Evolutionary conservation across 2,329 filamentous ascomycete species (phyloP).

Genomic region (Capronia coronata): DNA sequence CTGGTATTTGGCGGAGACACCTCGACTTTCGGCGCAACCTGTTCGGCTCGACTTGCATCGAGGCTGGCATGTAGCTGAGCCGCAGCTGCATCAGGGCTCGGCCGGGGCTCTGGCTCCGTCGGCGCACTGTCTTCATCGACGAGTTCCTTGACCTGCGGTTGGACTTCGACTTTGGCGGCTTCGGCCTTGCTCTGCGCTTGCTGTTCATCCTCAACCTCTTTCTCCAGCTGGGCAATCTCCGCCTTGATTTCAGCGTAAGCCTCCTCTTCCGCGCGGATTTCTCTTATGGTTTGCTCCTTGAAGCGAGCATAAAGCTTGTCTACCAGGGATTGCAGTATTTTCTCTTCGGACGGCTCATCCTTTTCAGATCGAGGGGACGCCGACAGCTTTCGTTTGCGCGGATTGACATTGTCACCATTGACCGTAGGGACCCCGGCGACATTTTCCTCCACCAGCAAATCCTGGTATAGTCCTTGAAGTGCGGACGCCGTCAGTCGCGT

Average conservation of each 20-base stretch:
- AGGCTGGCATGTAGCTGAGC: conserved; percentile 18
- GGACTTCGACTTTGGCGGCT: conserved; percentile 1
- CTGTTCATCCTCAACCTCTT: conserved; percentile 48
- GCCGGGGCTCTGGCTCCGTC: neutral
- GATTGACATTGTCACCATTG: conserved; percentile 38
- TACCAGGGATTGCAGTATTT: conserved; percentile 45
- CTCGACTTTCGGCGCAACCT: conserved; percentile 3
- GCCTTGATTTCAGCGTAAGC: conserved; percentile 56
- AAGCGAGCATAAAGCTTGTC: conserved; percentile 70
- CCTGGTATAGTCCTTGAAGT: conserved; percentile 70
- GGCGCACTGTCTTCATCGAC: conserved; percentile 3
- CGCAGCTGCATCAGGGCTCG: conserved; percentile 16
- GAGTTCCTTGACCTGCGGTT: neutral
- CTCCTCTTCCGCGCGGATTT: conserved; percentile 69
- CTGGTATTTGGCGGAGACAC: conserved; percentile 4
- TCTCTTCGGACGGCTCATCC: conserved; percentile 6
- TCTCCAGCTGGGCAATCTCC: conserved; percentile 64
- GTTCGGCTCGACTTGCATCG: conserved; percentile 14
- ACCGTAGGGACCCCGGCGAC: conserved; percentile 31
- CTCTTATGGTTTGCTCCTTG: conserved; percentile 59
- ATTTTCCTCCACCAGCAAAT: conserved; percentile 65
- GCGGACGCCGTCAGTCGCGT: conserved; percentile 69
- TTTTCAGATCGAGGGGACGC: conserved; percentile 48
- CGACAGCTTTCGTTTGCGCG: conserved; percentile 68
- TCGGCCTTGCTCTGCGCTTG: neutral